phyloP scores from a whole-genome alignment of 2,329 filamentous ascomycete genomes.

The Cladosporium phlei region DNA sequence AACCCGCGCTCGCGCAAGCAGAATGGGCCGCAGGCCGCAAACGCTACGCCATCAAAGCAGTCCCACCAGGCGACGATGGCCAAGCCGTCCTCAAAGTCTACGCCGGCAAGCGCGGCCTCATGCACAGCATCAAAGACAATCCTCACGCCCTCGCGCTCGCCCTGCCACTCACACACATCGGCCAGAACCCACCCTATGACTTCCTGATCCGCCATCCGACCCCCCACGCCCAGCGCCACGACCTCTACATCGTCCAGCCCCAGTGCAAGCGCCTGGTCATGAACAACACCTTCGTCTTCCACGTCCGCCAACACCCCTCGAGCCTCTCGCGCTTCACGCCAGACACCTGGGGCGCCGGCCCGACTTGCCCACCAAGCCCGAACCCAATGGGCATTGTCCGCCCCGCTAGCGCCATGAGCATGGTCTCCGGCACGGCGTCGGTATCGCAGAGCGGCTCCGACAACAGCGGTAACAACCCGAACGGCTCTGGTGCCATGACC shows the following conservation, averaged over 20 bases:
- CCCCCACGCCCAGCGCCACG: conserved; percentile 93
- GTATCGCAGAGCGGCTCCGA: conserved; percentile 49
- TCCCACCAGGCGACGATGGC: conserved; percentile 87
- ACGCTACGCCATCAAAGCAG: conserved; percentile 85
- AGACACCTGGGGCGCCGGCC: conserved; percentile 33
- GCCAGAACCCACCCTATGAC: conserved; percentile 89
- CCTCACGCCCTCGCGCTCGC: conserved; percentile 86
- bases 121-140: conserved; percentile 96
- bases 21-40: conserved; percentile 87
- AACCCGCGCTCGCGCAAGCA: conserved; percentile 81
- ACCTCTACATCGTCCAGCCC: conserved; percentile 93
- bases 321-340: conserved; percentile 43
- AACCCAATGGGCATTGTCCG: conserved; percentile 45
- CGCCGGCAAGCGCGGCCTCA: conserved; percentile 86
- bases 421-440: conserved; percentile 51
- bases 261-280: conserved; percentile 83
- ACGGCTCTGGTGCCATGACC: conserved; percentile 48
- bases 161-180: conserved; percentile 83
- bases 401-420: conserved; percentile 56
- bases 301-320: conserved; percentile 85
- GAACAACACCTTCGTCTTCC: conserved; percentile 98
- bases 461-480: conserved; percentile 53
- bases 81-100: conserved; percentile 85
- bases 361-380: conserved; percentile 45
- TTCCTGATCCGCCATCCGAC: conserved; percentile 92